Percentiles rank a stretch among this genome's conserved stretches.
These are phyloP conservation scores for Teratosphaeria viscida DNA, from an alignment of 2,329 filamentous ascomycete genomes.

Conservation along the genomic window DNA sequence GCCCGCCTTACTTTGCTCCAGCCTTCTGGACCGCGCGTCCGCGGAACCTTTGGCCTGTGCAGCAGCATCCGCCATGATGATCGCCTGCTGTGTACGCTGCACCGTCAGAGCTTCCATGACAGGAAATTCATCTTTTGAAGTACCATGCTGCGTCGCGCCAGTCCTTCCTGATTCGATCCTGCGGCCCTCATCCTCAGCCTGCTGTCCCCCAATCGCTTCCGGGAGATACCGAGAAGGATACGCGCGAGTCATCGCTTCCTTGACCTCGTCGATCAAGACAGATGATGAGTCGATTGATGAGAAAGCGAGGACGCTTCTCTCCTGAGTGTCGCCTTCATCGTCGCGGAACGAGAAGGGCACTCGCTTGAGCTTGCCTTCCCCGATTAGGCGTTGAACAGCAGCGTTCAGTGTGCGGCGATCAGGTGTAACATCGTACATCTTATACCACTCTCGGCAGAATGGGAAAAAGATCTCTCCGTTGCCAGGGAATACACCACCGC, in stretches of 20 bases:
- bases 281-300: slow-evolving; percentile 36
- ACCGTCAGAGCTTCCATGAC: slow-evolving; percentile 4
- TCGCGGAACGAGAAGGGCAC: slow-evolving; percentile 42
- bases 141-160: not conserved
- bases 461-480: slow-evolving; percentile 46
- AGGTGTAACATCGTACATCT: slow-evolving; percentile 34
- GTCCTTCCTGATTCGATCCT: not conserved
- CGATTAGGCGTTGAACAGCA: slow-evolving; percentile 40
- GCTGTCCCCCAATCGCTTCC: slow-evolving; percentile 27
- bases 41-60: not conserved
- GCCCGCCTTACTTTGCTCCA: not conserved
- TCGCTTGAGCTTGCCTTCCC: slow-evolving; percentile 41
- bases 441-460: slow-evolving; percentile 44
- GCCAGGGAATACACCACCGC: slow-evolving; percentile 46
- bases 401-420: slow-evolving; percentile 43
- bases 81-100: slow-evolving; percentile 1
- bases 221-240: slow-evolving; percentile 37
- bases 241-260: slow-evolving; percentile 39
- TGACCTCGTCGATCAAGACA: slow-evolving; percentile 37
- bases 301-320: slow-evolving; percentile 40
- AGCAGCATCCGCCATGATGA: not conserved
- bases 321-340: slow-evolving; percentile 37
- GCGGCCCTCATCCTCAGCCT: not conserved
- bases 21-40: not conserved
- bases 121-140: slow-evolving; percentile 3